A percentile compares a stretch with the other conserved stretches of the same genome.
Evolutionary conservation across 306 rosid species (phyloP).

Genomic region (Cucumis cinereus): DNA sequence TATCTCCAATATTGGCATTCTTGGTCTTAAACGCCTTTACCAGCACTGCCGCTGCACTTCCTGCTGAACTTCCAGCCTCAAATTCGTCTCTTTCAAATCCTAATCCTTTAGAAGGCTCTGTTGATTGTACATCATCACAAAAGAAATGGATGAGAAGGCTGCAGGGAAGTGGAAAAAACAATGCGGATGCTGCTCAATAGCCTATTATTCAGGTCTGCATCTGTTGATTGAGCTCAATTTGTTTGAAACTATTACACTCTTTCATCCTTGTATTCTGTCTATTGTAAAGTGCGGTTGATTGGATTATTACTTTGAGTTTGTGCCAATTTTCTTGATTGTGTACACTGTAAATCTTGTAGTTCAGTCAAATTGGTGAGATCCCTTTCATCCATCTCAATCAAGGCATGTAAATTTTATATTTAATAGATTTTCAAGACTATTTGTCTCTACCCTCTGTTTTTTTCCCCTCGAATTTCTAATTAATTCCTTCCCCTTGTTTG

Average conservation of each 20-base stretch:
- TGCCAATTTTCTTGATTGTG: not conserved
- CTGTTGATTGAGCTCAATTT: not conserved
- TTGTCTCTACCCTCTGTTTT: not conserved
- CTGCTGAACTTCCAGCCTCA: constrained; percentile 75
- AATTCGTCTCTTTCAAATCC: constrained; percentile 23
- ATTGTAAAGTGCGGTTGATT: constrained; percentile 1
- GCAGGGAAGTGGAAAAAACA: constrained; percentile 40
- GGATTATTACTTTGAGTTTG: not conserved
- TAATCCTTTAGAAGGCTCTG: constrained; percentile 13
- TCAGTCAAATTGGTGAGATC: not conserved
- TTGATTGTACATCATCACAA: constrained; percentile 40
- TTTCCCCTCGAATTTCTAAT: not conserved
- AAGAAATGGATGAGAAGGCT: constrained; percentile 77
- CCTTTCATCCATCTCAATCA: not conserved
- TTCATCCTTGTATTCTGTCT: not conserved
- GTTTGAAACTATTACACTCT: not conserved
- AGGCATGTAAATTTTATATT: not conserved
- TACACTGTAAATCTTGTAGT: not conserved
- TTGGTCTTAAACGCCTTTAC: constrained; percentile 78
- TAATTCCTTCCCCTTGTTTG: too few relatives aligned
- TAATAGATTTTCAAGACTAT: not conserved
- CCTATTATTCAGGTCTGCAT: not conserved
- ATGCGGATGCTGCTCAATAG: constrained; percentile 10
- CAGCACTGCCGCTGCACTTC: constrained; percentile 91
- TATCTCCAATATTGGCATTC: constrained; percentile 89